phyloP scores from a whole-genome alignment of 108 stramenopile species.

The Conticribra guillardii region DNA sequence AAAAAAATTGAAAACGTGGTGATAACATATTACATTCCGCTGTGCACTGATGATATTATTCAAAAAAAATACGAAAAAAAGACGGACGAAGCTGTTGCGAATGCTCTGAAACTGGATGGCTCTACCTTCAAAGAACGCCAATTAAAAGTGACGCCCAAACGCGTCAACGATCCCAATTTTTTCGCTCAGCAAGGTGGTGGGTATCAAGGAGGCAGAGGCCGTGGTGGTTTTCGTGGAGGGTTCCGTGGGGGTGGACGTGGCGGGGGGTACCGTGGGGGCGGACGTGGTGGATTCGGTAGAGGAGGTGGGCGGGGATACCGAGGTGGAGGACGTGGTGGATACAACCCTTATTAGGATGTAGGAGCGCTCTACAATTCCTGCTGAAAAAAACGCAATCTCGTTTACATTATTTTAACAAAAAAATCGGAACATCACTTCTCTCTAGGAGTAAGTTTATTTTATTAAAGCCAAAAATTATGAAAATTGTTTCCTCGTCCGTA shows the following conservation, averaged over 20 bases:
- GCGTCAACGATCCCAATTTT: conserved; percentile 83
- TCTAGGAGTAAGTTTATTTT: too few relatives aligned
- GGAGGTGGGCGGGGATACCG: conserved; percentile 28
- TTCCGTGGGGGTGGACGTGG: conserved; percentile 46
- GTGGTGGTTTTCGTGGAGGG: conserved; percentile 44
- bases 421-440: too few relatives aligned
- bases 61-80: conserved; percentile 39
- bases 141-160: conserved; percentile 90
- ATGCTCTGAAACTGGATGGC: conserved; percentile 93
- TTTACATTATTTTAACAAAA: too few relatives aligned
- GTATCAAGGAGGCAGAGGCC: conserved; percentile 46
- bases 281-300: conserved; percentile 48
- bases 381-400: too few relatives aligned
- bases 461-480: too few relatives aligned
- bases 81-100: conserved; percentile 89
- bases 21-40: conserved; percentile 31
- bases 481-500: too few relatives aligned
- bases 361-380: too few relatives aligned
- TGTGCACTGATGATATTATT: conserved; percentile 28
- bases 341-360: conserved; percentile 38
- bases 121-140: conserved; percentile 92
- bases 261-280: conserved; percentile 33
- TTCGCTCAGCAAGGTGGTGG: conserved; percentile 48
- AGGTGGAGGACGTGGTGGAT: conserved; percentile 30
- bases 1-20: conserved; percentile 11